phyloP scores from a whole-genome alignment of 768 basidiomycete species.

The Termitomyces sp. region DNA sequence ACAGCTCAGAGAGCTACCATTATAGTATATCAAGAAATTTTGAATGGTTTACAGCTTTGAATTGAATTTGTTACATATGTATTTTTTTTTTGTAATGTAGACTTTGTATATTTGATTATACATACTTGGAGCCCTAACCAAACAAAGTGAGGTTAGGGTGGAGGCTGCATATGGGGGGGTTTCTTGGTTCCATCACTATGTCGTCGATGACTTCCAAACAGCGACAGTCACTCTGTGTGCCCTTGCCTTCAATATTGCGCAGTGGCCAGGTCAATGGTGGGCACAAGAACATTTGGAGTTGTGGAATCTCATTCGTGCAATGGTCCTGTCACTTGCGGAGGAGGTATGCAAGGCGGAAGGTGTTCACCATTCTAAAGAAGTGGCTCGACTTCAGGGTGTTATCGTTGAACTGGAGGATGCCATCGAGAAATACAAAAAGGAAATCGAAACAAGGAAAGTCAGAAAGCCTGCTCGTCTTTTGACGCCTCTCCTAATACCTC shows the following conservation, averaged over 20 bases:
- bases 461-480: conserved; percentile 7
- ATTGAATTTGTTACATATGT: no score
- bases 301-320: conserved; percentile 49
- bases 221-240: conserved; percentile 29
- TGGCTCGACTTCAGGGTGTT: conserved; percentile 40
- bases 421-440: conserved; percentile 32
- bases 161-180: no score
- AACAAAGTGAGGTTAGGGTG: no score
- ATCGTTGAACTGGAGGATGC: conserved; percentile 45
- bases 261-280: conserved; percentile 71
- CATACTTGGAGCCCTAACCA: no score
- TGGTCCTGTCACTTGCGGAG: conserved; percentile 57
- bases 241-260: conserved; percentile 46
- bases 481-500: conserved; percentile 11
- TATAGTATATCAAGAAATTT: no score
- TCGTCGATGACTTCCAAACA: conserved; percentile 29
- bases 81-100: no score
- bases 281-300: conserved; percentile 58
- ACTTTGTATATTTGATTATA: no score
- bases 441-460: conserved; percentile 3
- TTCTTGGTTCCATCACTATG: conserved; percentile 60
- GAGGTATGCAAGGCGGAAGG: conserved; percentile 50
- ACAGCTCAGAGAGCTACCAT: no score
- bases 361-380: conserved; percentile 28
- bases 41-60: no score